phyloP scores from a whole-genome alignment of 2,329 filamentous ascomycete genomes.

The Pseudogymnoascus sp. region DNA sequence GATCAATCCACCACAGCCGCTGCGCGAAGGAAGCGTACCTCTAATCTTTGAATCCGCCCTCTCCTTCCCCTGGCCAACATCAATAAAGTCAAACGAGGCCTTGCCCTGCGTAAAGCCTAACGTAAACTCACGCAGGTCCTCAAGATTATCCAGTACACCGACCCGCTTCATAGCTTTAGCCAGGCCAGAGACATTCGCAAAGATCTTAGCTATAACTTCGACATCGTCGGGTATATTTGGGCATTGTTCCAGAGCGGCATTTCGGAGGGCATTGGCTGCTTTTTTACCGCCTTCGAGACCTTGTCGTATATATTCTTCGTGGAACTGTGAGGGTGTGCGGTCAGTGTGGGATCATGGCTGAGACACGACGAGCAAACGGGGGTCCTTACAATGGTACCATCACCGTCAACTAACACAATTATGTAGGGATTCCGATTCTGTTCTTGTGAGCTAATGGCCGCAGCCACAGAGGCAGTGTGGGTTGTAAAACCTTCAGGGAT shows the following conservation, averaged over 20 bases:
- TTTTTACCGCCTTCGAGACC: conserved; percentile 37
- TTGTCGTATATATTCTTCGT: conserved; percentile 44
- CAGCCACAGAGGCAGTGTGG: not conserved
- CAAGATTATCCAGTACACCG: conserved; percentile 36
- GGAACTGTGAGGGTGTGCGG: conserved; percentile 39
- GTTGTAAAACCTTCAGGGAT: conserved; percentile 37
- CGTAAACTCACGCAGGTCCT: conserved; percentile 48
- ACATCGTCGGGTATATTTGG: conserved; percentile 37
- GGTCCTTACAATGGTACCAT: conserved; percentile 48
- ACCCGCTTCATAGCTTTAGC: conserved; percentile 41
- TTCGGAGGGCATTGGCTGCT: conserved; percentile 37
- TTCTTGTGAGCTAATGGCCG: conserved; percentile 12
- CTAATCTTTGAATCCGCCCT: conserved; percentile 52
- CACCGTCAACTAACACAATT: conserved; percentile 53
- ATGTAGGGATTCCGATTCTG: conserved; percentile 48
- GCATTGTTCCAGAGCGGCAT: conserved; percentile 40
- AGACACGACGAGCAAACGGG: conserved; percentile 7
- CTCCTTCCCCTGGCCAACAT: conserved; percentile 52
- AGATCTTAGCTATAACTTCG: conserved; percentile 48
- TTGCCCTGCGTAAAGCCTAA: conserved; percentile 52
- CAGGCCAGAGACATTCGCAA: conserved; percentile 46
- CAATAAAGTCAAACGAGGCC: conserved; percentile 54
- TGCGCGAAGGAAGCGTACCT: conserved; percentile 33
- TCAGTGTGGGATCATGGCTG: not conserved
- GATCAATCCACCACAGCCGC: not conserved